Percentiles rank a stretch among this genome's conserved stretches.
These are phyloP conservation scores for Berberis thunbergii DNA, from an alignment of 164 flowering plant genomes.

Conservation along the genomic window DNA sequence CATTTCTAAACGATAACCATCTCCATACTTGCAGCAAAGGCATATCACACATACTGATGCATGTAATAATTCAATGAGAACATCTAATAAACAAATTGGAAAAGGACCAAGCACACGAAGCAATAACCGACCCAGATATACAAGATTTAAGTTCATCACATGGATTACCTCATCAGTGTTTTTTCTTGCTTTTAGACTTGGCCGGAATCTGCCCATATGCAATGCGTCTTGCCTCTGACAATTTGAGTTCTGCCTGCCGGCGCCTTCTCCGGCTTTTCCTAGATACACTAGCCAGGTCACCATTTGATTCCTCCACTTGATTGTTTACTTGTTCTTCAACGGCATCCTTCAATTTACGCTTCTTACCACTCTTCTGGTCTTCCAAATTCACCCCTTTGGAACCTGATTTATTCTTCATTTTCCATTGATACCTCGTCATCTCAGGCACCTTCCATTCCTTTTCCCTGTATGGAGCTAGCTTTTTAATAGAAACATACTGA, in stretches of 20 bases:
- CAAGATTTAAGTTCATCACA: no score
- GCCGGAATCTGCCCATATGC: conserved; percentile 33
- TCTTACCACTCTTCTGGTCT: conserved; percentile 15
- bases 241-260: conserved; percentile 35
- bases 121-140: no score
- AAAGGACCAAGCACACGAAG: no score
- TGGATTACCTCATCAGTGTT: no score
- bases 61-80: no score
- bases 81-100: no score
- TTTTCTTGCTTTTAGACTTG: no score
- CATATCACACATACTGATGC: no score
- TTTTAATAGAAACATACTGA: conserved; percentile 82
- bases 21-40: no score
- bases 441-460: conserved; percentile 68
- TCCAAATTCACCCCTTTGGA: conserved; percentile 16
- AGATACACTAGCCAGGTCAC: conserved; percentile 25
- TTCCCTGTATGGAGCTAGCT: conserved; percentile 68
- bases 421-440: conserved; percentile 32
- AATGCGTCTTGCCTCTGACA: conserved; percentile 36
- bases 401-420: conserved; percentile 29
- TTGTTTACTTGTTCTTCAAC: conserved; percentile 16
- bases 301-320: conserved; percentile 21
- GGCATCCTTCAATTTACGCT: conserved; percentile 14
- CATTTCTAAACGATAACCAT: no score
- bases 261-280: conserved; percentile 42